Evolutionary conservation across 345 rosid genomes (phyloP).

Genomic region (Bruguiera sexangula): DNA sequence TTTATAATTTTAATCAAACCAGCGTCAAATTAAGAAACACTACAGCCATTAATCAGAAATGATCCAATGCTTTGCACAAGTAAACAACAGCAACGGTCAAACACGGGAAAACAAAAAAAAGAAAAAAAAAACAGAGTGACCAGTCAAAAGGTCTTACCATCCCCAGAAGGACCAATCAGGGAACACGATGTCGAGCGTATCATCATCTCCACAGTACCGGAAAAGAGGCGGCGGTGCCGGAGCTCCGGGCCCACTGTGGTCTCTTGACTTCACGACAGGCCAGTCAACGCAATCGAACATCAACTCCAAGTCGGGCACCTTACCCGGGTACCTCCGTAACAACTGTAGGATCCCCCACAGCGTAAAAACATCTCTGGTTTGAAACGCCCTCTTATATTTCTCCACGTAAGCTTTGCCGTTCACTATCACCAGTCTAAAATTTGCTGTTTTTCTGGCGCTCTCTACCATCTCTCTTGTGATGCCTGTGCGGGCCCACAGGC

Average conservation of each 20-base stretch:
- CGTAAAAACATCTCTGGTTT: slow-evolving; percentile 26
- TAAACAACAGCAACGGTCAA: not conserved
- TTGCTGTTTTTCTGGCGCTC: slow-evolving; percentile 19
- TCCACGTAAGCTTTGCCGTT: slow-evolving; percentile 24
- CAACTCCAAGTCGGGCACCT: slow-evolving; percentile 28
- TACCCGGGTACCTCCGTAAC: slow-evolving; percentile 29
- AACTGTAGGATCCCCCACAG: slow-evolving; percentile 31
- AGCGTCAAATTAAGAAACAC: not conserved
- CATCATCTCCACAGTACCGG: slow-evolving; percentile 27
- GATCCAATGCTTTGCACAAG: too few species aligned
- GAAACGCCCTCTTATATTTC: slow-evolving; percentile 15
- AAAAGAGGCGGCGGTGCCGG: slow-evolving; percentile 26
- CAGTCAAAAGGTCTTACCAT: slow-evolving; percentile 14
- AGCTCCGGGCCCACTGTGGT: slow-evolving; percentile 8
- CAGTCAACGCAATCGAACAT: slow-evolving; percentile 34
- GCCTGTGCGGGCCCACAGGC: slow-evolving; percentile 28
- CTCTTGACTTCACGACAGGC: slow-evolving; percentile 16
- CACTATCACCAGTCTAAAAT: slow-evolving; percentile 19
- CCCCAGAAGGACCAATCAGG: slow-evolving; percentile 39
- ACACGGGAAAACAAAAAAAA: not conserved
- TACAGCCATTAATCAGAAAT: too few species aligned
- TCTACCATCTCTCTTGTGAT: slow-evolving; percentile 24
- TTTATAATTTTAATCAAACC: not conserved
- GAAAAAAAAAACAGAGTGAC: not conserved
- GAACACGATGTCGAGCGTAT: slow-evolving; percentile 23